These are phyloP conservation scores for Pyrrhoderma noxium DNA, from an alignment of 1,284 basidiomycete genomes.

Conservation along the genomic window DNA sequence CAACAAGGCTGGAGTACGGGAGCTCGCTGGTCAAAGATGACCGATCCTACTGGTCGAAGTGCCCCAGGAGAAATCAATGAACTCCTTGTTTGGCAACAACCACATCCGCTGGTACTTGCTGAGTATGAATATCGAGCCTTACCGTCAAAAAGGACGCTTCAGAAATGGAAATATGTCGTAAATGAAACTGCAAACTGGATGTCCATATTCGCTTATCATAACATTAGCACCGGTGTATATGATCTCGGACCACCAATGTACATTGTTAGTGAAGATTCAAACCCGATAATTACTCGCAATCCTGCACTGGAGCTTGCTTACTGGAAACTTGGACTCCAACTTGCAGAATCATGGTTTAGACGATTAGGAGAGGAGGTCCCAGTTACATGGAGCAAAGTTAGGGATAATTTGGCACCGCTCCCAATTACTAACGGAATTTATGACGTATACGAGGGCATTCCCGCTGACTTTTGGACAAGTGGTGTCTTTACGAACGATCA, in stretches of 20 bases:
- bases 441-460: conserved; percentile 49
- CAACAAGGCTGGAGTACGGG: conserved; percentile 46
- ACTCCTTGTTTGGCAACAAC: conserved; percentile 55
- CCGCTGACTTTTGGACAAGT: conserved; percentile 44
- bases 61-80: conserved; percentile 57
- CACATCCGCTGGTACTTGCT: conserved; percentile 52
- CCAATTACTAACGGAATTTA: conserved; percentile 46
- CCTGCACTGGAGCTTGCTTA: conserved; percentile 54
- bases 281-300: conserved; percentile 45
- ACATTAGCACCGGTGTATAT: conserved; percentile 38
- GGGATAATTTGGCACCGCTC: conserved; percentile 39
- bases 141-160: conserved; percentile 32
- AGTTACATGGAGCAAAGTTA: conserved; percentile 37
- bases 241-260: conserved; percentile 56
- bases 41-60: conserved; percentile 49
- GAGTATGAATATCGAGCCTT: conserved; percentile 48
- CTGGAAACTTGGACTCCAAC: conserved; percentile 44
- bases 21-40: conserved; percentile 60
- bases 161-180: conserved; percentile 45
- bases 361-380: conserved; percentile 36
- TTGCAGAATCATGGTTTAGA: conserved; percentile 43
- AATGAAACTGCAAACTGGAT: conserved; percentile 53
- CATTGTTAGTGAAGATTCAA: conserved; percentile 50
- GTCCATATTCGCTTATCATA: conserved; percentile 47
- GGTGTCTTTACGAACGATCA: conserved; percentile 48